Percentiles rank a stretch among this genome's conserved stretches.
Conservation (phyloP, 1,284 basidiomycete species). For the Tylopilus orsonianus region DNA sequence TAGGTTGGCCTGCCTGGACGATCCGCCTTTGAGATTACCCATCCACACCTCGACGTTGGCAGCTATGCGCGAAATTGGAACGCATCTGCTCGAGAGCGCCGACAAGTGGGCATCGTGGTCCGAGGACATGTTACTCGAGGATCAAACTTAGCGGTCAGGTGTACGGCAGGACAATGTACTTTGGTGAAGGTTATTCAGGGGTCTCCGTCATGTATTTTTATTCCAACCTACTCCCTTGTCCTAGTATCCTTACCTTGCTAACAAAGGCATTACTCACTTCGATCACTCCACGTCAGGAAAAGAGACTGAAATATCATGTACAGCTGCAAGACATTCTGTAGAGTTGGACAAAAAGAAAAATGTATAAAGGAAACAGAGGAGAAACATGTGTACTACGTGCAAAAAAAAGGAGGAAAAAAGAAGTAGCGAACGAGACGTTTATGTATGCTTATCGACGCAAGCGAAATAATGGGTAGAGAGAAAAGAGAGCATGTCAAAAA, state of each 20-base stretch:
- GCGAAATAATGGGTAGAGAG: background rate
- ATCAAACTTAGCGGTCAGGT: no score
- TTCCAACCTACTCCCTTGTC: no score
- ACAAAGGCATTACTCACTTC: no score
- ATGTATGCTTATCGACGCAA: background rate
- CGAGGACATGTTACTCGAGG: slow-evolving; percentile 19
- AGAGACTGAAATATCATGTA: no score
- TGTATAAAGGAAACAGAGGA: background rate
- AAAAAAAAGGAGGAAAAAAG: background rate
- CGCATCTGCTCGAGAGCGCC: slow-evolving; percentile 17
- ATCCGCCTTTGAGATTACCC: slow-evolving; percentile 31
- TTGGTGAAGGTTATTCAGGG: no score
- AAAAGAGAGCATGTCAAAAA: slow-evolving; percentile 4
- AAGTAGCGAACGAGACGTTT: background rate
- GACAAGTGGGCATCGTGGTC: slow-evolving; percentile 33
- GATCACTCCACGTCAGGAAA: no score
- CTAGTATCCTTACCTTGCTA: no score
- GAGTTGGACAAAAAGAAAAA: background rate
- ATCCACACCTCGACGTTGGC: slow-evolving; percentile 21
- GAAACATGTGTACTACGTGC: background rate
- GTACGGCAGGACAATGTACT: no score
- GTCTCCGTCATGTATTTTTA: no score
- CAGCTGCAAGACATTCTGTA: background rate
- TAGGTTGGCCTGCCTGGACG: slow-evolving; percentile 14
- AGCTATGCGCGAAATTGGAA: slow-evolving; percentile 13